Percentiles rank a stretch among this genome's conserved stretches.
These are phyloP conservation scores for Apiotrichum mycotoxinovorans DNA, from an alignment of 1,284 basidiomycete species.

Conservation along the genomic window DNA sequence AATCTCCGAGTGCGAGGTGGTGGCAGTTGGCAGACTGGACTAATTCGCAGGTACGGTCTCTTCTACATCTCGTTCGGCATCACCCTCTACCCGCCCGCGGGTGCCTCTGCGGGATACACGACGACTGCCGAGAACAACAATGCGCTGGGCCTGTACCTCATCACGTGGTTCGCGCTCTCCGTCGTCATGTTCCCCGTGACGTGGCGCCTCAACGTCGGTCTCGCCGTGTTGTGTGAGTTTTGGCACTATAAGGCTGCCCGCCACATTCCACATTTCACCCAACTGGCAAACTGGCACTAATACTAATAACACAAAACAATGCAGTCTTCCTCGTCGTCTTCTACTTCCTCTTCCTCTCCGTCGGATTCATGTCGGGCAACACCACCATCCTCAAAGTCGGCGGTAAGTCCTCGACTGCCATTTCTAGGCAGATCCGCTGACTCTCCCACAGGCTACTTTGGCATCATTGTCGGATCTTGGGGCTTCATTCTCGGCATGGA, in stretches of 20 bases:
- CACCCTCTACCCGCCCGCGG: constrained; percentile 14
- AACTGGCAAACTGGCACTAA: too few relatives aligned
- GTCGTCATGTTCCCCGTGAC: constrained; percentile 15
- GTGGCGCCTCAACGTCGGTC: constrained; percentile 17
- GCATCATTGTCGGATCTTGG: constrained; percentile 15
- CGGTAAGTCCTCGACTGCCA: too few relatives aligned
- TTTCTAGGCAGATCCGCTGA: too few relatives aligned
- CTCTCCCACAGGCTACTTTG: constrained; percentile 8
- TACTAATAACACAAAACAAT: not conserved
- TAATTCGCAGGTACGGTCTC: constrained; percentile 9
- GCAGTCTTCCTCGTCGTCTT: constrained; percentile 11
- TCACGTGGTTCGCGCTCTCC: constrained; percentile 13
- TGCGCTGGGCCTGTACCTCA: constrained; percentile 15
- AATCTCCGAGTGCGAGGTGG: too few relatives aligned
- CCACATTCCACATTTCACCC: too few relatives aligned
- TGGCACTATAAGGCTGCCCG: not conserved
- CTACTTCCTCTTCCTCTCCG: constrained; percentile 21
- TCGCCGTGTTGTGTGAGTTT: constrained; percentile 12
- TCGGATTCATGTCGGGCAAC: constrained; percentile 11
- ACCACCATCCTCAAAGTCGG: constrained; percentile 8
- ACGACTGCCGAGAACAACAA: constrained; percentile 13
- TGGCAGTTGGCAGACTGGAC: not conserved
- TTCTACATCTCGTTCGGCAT: constrained; percentile 19
- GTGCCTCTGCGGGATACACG: constrained; percentile 6
- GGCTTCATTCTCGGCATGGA: constrained; percentile 17